phyloP scores from a whole-genome alignment of 1,284 basidiomycete species.

The Moniliophthora roreri region DNA sequence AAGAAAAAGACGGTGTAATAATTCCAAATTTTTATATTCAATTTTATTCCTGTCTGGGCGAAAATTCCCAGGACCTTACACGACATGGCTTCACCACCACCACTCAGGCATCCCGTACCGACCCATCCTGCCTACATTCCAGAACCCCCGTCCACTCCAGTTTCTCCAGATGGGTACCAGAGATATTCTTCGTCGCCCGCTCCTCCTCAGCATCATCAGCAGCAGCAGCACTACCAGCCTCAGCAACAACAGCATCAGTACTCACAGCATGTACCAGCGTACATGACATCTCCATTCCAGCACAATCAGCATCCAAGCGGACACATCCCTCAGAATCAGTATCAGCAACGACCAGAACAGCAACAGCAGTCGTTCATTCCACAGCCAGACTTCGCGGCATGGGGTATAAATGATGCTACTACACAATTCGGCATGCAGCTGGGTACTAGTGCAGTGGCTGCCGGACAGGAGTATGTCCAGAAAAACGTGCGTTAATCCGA shows the following conservation, averaged over 20 bases:
- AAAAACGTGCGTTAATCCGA: constrained; percentile 70
- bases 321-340: constrained; percentile 21
- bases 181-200: constrained; percentile 67
- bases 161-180: constrained; percentile 74
- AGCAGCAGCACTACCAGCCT: constrained; percentile 28
- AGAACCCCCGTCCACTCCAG: constrained; percentile 82
- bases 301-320: constrained; percentile 22
- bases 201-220: constrained; percentile 29
- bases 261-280: constrained; percentile 14
- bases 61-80: neutral
- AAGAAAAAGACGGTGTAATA: constrained; percentile 4
- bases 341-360: constrained; percentile 26
- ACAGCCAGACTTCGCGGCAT: constrained; percentile 56
- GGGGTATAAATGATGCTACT: constrained; percentile 91
- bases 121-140: constrained; percentile 89
- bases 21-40: neutral
- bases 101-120: constrained; percentile 85
- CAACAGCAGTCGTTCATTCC: constrained; percentile 23
- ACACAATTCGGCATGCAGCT: constrained; percentile 97
- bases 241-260: constrained; percentile 22
- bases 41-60: neutral
- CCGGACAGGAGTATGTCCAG: constrained; percentile 95
- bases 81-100: constrained; percentile 64
- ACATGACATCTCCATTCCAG: constrained; percentile 21
- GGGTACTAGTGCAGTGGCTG: constrained; percentile 87